A percentile compares a stretch with the other conserved stretches of the same genome.
phyloP scores from a whole-genome alignment of 345 rosid species.

The Gossypium australe region DNA sequence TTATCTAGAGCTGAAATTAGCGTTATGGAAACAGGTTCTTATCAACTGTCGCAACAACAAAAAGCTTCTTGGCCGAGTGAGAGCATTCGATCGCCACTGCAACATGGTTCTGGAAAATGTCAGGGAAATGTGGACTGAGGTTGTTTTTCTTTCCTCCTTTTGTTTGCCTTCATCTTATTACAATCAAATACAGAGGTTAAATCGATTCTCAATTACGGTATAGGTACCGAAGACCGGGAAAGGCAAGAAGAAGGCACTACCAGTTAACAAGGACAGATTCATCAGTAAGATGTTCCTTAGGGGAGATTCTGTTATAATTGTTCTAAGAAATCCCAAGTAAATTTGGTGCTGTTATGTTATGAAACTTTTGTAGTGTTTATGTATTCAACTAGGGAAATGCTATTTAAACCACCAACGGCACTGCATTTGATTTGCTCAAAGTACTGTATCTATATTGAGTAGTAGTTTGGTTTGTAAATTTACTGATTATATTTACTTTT shows the following conservation, averaged over 20 bases:
- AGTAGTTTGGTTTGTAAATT: background rate
- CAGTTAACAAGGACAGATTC: constrained; percentile 90
- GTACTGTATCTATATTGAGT: background rate
- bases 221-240: constrained; percentile 94
- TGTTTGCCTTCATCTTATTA: background rate
- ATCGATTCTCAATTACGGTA: background rate
- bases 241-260: constrained; percentile 96
- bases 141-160: constrained; percentile 14
- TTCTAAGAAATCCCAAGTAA: constrained; percentile 92
- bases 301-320: constrained; percentile 96
- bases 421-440: background rate
- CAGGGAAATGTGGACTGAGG: constrained; percentile 99
- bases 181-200: background rate
- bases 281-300: constrained; percentile 98
- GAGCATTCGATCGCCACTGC: constrained; percentile 96
- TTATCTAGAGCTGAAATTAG: background rate
- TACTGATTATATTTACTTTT: background rate
- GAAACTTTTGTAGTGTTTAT: background rate
- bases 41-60: constrained; percentile 85
- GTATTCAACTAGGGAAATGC: background rate
- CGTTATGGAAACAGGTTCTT: constrained; percentile 45
- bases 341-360: background rate
- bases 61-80: constrained; percentile 90
- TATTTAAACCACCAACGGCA: background rate
- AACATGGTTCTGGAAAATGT: constrained; percentile 99